phyloP scores from a whole-genome alignment of 2,329 filamentous ascomycete genomes.

The Ophiostoma ips region DNA sequence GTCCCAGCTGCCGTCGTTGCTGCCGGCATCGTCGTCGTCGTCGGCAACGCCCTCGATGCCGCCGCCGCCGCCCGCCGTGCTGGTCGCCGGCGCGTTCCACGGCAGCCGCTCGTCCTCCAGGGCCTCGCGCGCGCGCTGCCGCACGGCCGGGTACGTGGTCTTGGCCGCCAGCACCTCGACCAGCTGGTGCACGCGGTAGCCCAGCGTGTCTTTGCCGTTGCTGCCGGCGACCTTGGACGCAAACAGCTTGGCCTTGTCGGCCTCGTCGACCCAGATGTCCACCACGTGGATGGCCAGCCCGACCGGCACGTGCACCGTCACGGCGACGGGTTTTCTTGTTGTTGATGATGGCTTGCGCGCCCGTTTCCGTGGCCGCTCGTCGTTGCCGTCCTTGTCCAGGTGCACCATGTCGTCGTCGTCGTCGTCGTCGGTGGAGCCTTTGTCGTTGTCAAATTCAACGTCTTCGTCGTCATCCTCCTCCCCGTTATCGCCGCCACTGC shows the following conservation, averaged over 20 bases:
- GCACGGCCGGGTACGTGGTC: constrained; percentile 56
- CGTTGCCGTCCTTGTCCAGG: constrained; percentile 14
- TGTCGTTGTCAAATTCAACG: constrained; percentile 19
- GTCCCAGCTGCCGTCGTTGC: constrained; percentile 44
- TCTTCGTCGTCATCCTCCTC: constrained; percentile 29
- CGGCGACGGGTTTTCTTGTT: constrained; percentile 11
- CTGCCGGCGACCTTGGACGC: constrained; percentile 10
- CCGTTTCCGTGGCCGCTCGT: constrained; percentile 19
- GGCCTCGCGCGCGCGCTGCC: constrained; percentile 54
- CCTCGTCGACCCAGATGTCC: constrained; percentile 68
- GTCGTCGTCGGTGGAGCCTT: neutral
- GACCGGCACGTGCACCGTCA: constrained; percentile 47
- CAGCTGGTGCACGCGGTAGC: constrained; percentile 38
- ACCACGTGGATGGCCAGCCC: constrained; percentile 76
- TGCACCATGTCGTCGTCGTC: neutral
- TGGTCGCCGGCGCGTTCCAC: constrained; percentile 33
- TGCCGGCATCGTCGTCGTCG: constrained; percentile 26
- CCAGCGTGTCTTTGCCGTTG: constrained; percentile 25
- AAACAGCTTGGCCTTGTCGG: constrained; percentile 22
- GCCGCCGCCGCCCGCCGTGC: constrained; percentile 14
- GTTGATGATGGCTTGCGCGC: constrained; percentile 7
- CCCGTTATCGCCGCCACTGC: too few relatives aligned
- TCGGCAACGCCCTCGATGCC: constrained; percentile 16
- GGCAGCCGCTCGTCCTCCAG: constrained; percentile 61
- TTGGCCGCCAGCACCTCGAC: constrained; percentile 41